Conservation (phyloP, 176 grass and related monocot species). For the Melocanna baccifera region DNA sequence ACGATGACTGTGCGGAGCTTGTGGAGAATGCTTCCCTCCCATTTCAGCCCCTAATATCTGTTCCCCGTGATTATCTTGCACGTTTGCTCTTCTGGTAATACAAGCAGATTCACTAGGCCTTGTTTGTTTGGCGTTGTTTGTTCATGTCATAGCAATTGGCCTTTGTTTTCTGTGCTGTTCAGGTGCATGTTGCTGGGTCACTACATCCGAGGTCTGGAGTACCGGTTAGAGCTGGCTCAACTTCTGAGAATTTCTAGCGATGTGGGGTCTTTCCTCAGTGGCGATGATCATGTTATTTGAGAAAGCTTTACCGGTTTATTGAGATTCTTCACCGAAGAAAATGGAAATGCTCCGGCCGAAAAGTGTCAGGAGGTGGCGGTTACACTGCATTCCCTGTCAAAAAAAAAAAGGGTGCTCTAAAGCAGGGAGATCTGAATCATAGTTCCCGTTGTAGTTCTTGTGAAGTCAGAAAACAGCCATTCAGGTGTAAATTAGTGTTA, state of each 20-base stretch:
- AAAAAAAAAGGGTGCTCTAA: neutral
- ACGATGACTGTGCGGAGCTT: slow-evolving; percentile 65
- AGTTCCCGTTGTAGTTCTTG: slow-evolving; percentile 31
- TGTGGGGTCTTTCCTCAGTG: slow-evolving; percentile 36
- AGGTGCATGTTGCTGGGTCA: slow-evolving; percentile 98
- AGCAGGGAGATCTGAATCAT: neutral
- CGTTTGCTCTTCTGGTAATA: slow-evolving; percentile 94
- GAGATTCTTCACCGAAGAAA: slow-evolving; percentile 1
- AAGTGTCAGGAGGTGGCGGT: neutral
- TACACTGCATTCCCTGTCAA: neutral
- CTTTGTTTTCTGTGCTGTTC: slow-evolving; percentile 17
- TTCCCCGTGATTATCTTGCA: slow-evolving; percentile 83
- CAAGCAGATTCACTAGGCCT: neutral
- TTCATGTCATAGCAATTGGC: neutral
- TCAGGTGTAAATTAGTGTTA: slow-evolving; percentile 50
- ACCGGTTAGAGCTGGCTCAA: slow-evolving; percentile 69
- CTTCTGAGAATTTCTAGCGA: slow-evolving; percentile 55
- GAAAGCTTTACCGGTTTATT: neutral
- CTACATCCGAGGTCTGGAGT: slow-evolving; percentile 86
- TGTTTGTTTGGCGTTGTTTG: neutral
- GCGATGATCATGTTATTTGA: slow-evolving; percentile 51
- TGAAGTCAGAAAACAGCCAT: slow-evolving; percentile 21
- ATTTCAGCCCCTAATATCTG: slow-evolving; percentile 81
- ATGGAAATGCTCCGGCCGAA: slow-evolving; percentile 3
- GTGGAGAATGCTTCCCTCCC: slow-evolving; percentile 68